Evolutionary conservation across 2,329 filamentous ascomycete genomes (phyloP), one percentile per base, ranked within the genome.

Genomic region (Calonectria pseudoturangicola): DNA sequence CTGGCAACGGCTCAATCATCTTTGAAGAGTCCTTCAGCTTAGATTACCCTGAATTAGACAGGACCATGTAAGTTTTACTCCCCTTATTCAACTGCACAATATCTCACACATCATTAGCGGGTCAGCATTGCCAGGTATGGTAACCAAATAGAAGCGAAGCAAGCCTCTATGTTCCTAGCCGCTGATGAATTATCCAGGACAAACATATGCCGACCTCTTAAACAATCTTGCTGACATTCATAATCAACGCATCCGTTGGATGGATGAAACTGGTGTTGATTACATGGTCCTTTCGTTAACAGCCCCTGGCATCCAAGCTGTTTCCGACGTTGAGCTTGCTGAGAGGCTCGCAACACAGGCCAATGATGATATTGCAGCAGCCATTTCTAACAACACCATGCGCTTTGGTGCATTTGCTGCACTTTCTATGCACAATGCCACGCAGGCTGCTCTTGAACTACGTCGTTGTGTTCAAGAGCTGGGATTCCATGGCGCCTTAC

Each of bases 251-350:
- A 30, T 75, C 1, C 47, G 36, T 0, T 43, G 41, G 0, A 75
- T 75, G 74, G 64, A 75, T 16, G 63, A 58, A 0, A 62, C 70
- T 0, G 74, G 74, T 0, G 73, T 75, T 0, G 73, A 75, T 0
- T 75, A 75, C 18, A 75, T 75, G 73, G 12, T 75, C 0, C 28
- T 75, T 0, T 75, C 74, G 1, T 0, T 75, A 1, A 75, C 74
- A 1, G 72, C 74, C 9, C 70, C 74, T 0, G 74, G 73, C 1
- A 68, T 63, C 0, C 74, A 75, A 2, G 74, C 62, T 0, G 64
- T 71, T 7, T n/a, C 21, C 0, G 50, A 75, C 12, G 45, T 60
- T 2, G 4, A 25, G 2, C 63, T 56, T 4, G 73, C 70, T 7
- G 21, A 48, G 0, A 27, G 30, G 1, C 47, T 74, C 3, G 74